These are phyloP conservation scores for Hyaloscypha hepaticicola DNA, from an alignment of 495 filamentous ascomycete species.

Conservation along the genomic window DNA sequence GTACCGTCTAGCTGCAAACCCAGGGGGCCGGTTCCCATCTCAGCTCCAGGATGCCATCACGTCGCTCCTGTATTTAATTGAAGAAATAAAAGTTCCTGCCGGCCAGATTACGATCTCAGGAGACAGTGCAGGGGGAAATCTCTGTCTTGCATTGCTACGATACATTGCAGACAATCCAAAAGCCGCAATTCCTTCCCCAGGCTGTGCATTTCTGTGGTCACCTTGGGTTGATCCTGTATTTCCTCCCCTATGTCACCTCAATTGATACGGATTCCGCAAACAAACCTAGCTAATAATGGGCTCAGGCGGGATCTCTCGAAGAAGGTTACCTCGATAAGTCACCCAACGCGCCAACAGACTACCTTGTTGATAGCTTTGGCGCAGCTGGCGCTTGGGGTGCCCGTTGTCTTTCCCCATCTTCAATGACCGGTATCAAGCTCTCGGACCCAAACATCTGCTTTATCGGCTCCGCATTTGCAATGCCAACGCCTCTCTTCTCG, in stretches of 20 bases:
- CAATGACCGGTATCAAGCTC: background rate
- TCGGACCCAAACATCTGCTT: background rate
- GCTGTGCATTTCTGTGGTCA: slow-evolving; percentile 29
- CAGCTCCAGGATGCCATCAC: slow-evolving; percentile 47
- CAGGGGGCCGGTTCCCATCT: slow-evolving; percentile 42
- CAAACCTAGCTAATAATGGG: background rate
- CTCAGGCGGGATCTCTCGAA: background rate
- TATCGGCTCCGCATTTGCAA: background rate
- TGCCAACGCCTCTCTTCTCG: slow-evolving; percentile 12
- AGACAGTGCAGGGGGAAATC: slow-evolving; percentile 45
- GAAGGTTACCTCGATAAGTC: slow-evolving; percentile 10
- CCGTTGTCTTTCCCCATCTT: background rate
- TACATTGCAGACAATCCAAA: slow-evolving; percentile 34
- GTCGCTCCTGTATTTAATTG: slow-evolving; percentile 40
- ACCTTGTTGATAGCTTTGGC: slow-evolving; percentile 27
- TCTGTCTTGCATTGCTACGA: slow-evolving; percentile 42
- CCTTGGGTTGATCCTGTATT: slow-evolving; percentile 31
- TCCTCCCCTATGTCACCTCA: background rate
- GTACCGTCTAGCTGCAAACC: slow-evolving; percentile 41
- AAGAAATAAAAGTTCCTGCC: slow-evolving; percentile 35
- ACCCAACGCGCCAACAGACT: slow-evolving; percentile 31
- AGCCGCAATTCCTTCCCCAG: slow-evolving; percentile 22
- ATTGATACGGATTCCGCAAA: background rate
- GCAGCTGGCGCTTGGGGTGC: slow-evolving; percentile 14
- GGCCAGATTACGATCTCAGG: slow-evolving; percentile 42